phyloP scores from a whole-genome alignment of 106 monocot species.

The Platanthera zijinensis region DNA sequence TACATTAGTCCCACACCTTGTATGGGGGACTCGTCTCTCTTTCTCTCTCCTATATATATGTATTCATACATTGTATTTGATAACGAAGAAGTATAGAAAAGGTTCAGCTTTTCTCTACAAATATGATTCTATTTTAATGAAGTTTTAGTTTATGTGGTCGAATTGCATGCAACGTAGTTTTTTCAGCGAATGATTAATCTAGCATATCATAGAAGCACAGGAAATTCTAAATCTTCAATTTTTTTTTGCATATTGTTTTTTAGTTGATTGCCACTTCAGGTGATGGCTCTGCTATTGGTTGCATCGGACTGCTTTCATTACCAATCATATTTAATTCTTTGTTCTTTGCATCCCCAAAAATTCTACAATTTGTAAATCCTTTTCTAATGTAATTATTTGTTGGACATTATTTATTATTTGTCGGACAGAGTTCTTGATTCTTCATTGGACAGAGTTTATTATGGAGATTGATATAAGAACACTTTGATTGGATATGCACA shows the following conservation, averaged over 20 bases:
- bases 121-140: not conserved
- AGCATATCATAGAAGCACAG: not conserved
- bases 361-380: not conserved
- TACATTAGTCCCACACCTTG: too few relatives aligned
- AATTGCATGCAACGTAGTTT: not conserved
- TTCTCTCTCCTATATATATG: too few relatives aligned
- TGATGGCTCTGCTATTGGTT: not conserved
- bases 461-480: too few relatives aligned
- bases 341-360: not conserved
- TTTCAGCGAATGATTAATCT: not conserved
- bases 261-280: not conserved
- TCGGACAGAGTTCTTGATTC: too few relatives aligned
- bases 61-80: too few relatives aligned
- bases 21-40: too few relatives aligned
- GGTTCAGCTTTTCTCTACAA: too few relatives aligned
- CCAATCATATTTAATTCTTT: not conserved
- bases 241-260: not conserved
- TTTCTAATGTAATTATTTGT: not conserved
- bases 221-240: not conserved
- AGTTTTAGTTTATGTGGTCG: not conserved
- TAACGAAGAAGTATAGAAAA: too few relatives aligned
- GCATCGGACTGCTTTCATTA: not conserved
- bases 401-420: too few relatives aligned
- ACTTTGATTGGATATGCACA: too few relatives aligned
- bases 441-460: too few relatives aligned